Evolutionary conservation across 2,329 filamentous ascomycete genomes (phyloP).

Genomic region (Paraphoma sp.): DNA sequence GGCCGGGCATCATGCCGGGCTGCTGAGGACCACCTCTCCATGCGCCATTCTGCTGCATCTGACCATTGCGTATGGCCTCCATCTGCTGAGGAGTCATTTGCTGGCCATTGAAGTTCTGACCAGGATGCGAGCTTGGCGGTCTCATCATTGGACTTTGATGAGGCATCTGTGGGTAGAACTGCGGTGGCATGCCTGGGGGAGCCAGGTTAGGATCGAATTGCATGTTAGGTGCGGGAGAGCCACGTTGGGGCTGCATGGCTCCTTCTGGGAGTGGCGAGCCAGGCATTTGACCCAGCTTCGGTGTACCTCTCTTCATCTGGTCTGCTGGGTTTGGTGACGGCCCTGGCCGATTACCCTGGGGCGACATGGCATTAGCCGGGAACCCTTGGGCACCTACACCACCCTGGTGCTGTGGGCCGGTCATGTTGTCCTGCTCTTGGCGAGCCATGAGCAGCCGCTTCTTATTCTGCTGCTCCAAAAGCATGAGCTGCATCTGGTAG

Average conservation of each 20-base stretch:
- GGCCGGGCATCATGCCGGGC: conserved; percentile 63
- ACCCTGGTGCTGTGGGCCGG: conserved; percentile 55
- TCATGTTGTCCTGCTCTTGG: conserved; percentile 75
- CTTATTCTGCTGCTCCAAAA: conserved; percentile 87
- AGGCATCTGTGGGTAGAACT: conserved; percentile 45
- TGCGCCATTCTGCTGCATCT: conserved; percentile 44
- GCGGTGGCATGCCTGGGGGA: conserved; percentile 52
- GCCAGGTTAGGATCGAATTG: conserved; percentile 59
- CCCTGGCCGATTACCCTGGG: conserved; percentile 70
- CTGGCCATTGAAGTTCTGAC: conserved; percentile 65
- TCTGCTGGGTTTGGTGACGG: conserved; percentile 80
- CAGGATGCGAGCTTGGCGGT: conserved; percentile 54
- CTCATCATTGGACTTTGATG: conserved; percentile 60
- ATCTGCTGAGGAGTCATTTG: conserved; percentile 68
- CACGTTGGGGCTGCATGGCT: conserved; percentile 64
- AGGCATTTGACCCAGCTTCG: conserved; percentile 75
- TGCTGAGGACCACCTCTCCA: conserved; percentile 46
- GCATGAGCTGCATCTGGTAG: conserved; percentile 89
- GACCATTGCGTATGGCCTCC: conserved; percentile 49
- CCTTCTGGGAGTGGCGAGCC: conserved; percentile 73
- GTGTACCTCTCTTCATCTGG: conserved; percentile 79
- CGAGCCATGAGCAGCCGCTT: conserved; percentile 84
- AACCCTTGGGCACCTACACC: conserved; percentile 63
- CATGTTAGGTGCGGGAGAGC: conserved; percentile 65
- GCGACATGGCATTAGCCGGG: conserved; percentile 71